Conservation (phyloP, 1,284 basidiomycete genomes). For the Uromyces viciae-fabae region DNA sequence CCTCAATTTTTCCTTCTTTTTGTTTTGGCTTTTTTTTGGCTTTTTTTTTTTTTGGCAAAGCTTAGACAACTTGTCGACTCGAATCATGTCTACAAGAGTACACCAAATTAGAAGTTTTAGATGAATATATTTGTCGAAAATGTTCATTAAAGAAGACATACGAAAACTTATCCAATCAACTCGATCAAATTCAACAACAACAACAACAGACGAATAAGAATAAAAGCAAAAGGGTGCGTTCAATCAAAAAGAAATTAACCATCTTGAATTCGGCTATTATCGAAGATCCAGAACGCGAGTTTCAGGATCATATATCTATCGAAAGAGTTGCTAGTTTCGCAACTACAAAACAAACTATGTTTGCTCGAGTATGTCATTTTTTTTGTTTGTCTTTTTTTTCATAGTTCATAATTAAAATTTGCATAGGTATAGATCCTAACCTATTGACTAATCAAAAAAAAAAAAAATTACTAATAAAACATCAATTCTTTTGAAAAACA, state of each 20-base stretch:
- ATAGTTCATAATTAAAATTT: too few species aligned
- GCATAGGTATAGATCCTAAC: too few species aligned
- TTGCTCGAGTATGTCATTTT: slow-evolving; percentile 65
- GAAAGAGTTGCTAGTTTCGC: slow-evolving; percentile 69
- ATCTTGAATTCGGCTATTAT: slow-evolving; percentile 25
- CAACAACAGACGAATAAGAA: not conserved
- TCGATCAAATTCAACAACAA: slow-evolving; percentile 57
- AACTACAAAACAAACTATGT: slow-evolving; percentile 79
- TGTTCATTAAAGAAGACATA: slow-evolving; percentile 73
- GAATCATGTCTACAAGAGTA: slow-evolving; percentile 74
- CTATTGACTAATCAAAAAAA: too few species aligned
- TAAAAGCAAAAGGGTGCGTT: slow-evolving; percentile 15
- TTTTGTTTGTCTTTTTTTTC: not conserved
- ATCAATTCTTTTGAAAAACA: too few species aligned
- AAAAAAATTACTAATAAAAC: too few species aligned
- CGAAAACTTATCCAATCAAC: slow-evolving; percentile 64
- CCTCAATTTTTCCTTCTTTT: not conserved
- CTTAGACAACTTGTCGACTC: slow-evolving; percentile 63
- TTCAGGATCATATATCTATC: not conserved
- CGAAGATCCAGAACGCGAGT: slow-evolving; percentile 29
- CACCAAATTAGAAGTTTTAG: slow-evolving; percentile 72
- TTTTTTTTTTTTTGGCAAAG: slow-evolving; percentile 18
- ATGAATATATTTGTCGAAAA: slow-evolving; percentile 76
- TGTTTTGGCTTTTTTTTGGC: not conserved
- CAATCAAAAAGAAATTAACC: slow-evolving; percentile 6